These are phyloP conservation scores for Pestalotiopsis sp. DNA, from an alignment of 2,329 filamentous ascomycete genomes.

Conservation along the genomic window DNA sequence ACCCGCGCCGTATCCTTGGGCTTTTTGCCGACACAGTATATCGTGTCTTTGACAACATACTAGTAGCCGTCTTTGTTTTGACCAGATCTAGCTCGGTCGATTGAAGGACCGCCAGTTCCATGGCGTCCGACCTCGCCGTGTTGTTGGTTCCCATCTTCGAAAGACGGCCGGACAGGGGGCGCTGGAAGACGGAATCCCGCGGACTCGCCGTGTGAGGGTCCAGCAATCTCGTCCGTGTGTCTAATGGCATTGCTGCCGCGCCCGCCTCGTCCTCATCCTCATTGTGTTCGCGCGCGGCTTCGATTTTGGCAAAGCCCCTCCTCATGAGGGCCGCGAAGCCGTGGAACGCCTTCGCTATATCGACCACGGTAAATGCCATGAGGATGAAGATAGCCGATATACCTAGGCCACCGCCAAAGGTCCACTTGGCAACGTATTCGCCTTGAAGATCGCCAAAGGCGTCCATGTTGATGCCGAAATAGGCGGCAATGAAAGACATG, in stretches of 20 bases:
- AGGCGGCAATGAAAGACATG: conserved; percentile 44
- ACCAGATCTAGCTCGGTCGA: conserved; percentile 12
- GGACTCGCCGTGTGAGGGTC: conserved; percentile 3
- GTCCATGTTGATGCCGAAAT: conserved; percentile 39
- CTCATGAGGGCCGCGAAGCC: conserved; percentile 4
- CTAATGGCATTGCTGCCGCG: not conserved
- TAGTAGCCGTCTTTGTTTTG: conserved; percentile 13
- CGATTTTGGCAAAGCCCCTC: not conserved
- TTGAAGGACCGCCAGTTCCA: conserved; percentile 11
- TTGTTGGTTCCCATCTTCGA: conserved; percentile 12
- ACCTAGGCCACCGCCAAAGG: conserved; percentile 45
- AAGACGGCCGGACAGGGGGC: not conserved
- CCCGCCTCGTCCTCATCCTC: conserved; percentile 1
- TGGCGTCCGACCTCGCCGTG: conserved; percentile 10
- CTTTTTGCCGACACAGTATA: conserved; percentile 10
- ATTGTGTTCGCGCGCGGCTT: not conserved
- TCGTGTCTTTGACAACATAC: conserved; percentile 13
- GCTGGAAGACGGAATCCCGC: not conserved
- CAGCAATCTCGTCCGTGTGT: not conserved
- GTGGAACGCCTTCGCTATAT: conserved; percentile 28
- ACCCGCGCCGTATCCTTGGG: conserved; percentile 7
- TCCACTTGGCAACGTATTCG: conserved; percentile 54
- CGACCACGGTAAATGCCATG: conserved; percentile 38
- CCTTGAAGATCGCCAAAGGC: conserved; percentile 49
- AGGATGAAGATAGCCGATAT: conserved; percentile 39